phyloP scores from a whole-genome alignment of 371 early-diverging fungal genomes.

The Mucor sp. region DNA sequence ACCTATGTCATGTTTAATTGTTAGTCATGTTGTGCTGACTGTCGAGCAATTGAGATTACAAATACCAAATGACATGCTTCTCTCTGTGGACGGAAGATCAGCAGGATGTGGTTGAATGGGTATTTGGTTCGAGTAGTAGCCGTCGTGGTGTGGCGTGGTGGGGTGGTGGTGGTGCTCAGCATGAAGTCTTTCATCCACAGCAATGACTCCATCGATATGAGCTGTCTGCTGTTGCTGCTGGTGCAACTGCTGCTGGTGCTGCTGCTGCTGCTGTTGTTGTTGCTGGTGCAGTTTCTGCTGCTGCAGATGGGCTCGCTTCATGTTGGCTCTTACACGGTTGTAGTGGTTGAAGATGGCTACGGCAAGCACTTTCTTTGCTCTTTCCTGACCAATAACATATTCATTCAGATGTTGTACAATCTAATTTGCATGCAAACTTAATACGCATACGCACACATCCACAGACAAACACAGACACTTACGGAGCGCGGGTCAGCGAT shows the following conservation, averaged over 20 bases:
- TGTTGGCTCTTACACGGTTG: conserved; percentile 75
- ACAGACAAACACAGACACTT: neutral
- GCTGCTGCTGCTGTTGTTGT: conserved; percentile 5
- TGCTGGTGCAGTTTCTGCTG: conserved; percentile 11
- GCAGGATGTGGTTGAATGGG: conserved; percentile 20
- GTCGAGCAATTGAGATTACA: neutral
- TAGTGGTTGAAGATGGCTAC: conserved; percentile 92
- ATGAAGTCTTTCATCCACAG: conserved; percentile 13
- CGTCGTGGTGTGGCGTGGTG: conserved; percentile 18
- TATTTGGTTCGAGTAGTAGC: conserved; percentile 25
- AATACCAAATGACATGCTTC: conserved; percentile 12
- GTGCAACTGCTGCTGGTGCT: conserved; percentile 17
- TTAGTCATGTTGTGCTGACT: conserved; percentile 7
- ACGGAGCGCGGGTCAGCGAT: conserved; percentile 26
- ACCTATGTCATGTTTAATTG: conserved; percentile 1
- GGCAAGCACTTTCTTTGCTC: conserved; percentile 80
- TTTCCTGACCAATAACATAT: conserved; percentile 87
- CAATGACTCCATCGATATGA: neutral
- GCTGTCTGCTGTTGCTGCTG: conserved; percentile 2
- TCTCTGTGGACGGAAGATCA: conserved; percentile 22
- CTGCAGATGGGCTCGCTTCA: conserved; percentile 20
- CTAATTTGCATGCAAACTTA: conserved; percentile 38
- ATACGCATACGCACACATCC: neutral
- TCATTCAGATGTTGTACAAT: conserved; percentile 83
- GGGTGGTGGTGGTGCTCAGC: conserved; percentile 32